Conservation (phyloP, 2,329 filamentous ascomycete species). For the Xylariaceae sp. region DNA sequence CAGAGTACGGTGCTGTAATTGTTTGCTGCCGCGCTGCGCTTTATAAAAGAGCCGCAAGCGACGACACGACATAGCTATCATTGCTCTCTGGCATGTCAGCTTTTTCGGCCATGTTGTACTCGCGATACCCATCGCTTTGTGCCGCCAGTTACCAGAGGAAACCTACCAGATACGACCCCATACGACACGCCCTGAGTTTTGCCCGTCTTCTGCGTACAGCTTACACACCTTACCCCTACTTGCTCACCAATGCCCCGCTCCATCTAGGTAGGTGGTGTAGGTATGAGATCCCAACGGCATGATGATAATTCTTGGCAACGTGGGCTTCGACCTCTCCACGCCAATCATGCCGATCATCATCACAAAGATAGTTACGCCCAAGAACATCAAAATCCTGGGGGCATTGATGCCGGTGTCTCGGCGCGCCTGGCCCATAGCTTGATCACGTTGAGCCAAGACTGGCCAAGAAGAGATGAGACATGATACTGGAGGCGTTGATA, state of each 20-base stretch:
- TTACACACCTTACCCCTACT: conserved; percentile 1
- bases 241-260: conserved; percentile 3
- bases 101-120: no score
- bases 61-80: no score
- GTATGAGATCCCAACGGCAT: conserved; percentile 8
- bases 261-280: no score
- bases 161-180: conserved; percentile 1
- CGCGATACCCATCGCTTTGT: no score
- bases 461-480: conserved; percentile 22
- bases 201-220: conserved; percentile 3
- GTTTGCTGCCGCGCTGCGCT: no score
- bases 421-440: conserved; percentile 29
- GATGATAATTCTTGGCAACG: conserved; percentile 11
- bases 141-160: no score
- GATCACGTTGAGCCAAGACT: conserved; percentile 19
- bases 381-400: conserved; percentile 19
- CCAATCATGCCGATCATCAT: conserved; percentile 14
- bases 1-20: no score
- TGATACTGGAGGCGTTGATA: conserved; percentile 12
- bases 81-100: no score
- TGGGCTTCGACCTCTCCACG: conserved; percentile 5
- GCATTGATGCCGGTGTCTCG: conserved; percentile 25
- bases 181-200: neutral
- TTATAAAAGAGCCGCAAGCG: no score
- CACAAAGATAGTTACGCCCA: conserved; percentile 6